phyloP scores from a whole-genome alignment of 1,284 basidiomycete genomes.

The Ustilago crameri region DNA sequence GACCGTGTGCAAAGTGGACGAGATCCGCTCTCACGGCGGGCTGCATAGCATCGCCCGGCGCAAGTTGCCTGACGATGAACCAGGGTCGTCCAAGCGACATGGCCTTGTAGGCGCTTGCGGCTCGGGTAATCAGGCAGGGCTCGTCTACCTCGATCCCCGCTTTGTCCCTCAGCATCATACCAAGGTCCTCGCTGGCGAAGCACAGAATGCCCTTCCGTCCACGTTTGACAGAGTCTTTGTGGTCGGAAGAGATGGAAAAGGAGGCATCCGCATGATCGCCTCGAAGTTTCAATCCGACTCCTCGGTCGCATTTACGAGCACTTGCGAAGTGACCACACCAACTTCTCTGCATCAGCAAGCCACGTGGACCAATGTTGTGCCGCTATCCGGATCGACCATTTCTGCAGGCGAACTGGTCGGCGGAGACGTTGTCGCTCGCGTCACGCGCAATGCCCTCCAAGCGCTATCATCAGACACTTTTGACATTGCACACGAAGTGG shows the following conservation, averaged over 20 bases:
- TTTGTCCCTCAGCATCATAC: slow-evolving; percentile 22
- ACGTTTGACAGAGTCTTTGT: slow-evolving; percentile 28
- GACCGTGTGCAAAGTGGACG: slow-evolving; percentile 21
- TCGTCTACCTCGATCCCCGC: slow-evolving; percentile 38
- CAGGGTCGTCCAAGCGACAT: slow-evolving; percentile 22
- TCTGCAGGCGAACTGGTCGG: slow-evolving; percentile 17
- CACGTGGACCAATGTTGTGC: slow-evolving; percentile 5
- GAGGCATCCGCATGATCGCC: slow-evolving; percentile 16
- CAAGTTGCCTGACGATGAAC: slow-evolving; percentile 16
- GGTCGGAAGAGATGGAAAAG: slow-evolving; percentile 6
- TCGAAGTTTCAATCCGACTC: not conserved
- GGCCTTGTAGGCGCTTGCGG: slow-evolving; percentile 34
- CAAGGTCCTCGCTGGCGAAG: slow-evolving; percentile 1
- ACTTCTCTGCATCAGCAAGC: not conserved
- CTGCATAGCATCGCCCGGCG: slow-evolving; percentile 35
- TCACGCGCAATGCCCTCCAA: slow-evolving; percentile 22
- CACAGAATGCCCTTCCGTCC: not conserved
- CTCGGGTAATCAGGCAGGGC: slow-evolving; percentile 38
- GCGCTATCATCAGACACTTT: slow-evolving; percentile 17
- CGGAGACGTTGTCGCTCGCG: slow-evolving; percentile 12
- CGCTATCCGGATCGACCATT: slow-evolving; percentile 17
- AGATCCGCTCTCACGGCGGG: slow-evolving; percentile 27
- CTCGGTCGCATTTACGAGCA: slow-evolving; percentile 17
- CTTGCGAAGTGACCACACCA: not conserved
- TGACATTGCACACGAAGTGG: slow-evolving; percentile 20